Evolutionary conservation across 1,139 yeast genomes (phyloP).

Genomic region (Debaryomyces coudertii): DNA sequence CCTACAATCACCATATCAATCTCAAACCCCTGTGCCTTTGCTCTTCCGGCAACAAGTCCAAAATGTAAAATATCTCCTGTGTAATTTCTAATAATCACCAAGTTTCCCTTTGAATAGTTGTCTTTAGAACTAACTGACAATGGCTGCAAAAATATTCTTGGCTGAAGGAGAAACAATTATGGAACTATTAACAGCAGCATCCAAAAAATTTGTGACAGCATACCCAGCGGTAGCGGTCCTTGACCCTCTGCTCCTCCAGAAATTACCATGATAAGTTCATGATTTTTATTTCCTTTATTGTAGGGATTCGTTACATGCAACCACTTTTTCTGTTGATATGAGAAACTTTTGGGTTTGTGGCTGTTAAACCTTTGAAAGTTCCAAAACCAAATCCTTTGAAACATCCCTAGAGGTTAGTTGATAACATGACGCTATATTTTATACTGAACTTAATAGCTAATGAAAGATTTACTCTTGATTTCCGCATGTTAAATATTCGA

Average conservation of each 20-base stretch:
- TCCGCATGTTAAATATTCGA: too few species aligned
- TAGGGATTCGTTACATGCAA: constrained; percentile 33
- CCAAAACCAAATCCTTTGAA: constrained; percentile 61
- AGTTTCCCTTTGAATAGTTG: constrained; percentile 59
- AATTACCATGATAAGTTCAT: constrained; percentile 62
- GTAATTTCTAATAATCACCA: constrained; percentile 83
- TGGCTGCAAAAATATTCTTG: constrained; percentile 74
- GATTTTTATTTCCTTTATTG: constrained; percentile 36
- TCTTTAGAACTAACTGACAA: constrained; percentile 60
- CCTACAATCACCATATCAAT: constrained; percentile 75
- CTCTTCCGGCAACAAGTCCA: constrained; percentile 87
- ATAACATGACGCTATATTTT: constrained; percentile 8
- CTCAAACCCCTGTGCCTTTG: constrained; percentile 71
- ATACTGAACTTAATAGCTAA: too few species aligned
- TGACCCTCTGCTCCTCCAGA: constrained; percentile 97
- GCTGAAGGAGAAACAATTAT: constrained; percentile 93
- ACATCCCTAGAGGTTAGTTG: constrained; percentile 56
- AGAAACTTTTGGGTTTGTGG: constrained; percentile 64
- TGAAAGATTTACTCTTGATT: too few species aligned
- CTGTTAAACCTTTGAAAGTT: constrained; percentile 66
- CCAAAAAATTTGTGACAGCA: constrained; percentile 81
- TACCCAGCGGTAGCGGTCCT: constrained; percentile 91
- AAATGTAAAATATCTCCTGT: constrained; percentile 94
- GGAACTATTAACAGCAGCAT: constrained; percentile 88
- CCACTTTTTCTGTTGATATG: constrained; percentile 70